Evolutionary conservation across 1,284 basidiomycete genomes (phyloP), one percentile per base, ranked within the genome.

Genomic region (Ceratobasidium sp.): DNA sequence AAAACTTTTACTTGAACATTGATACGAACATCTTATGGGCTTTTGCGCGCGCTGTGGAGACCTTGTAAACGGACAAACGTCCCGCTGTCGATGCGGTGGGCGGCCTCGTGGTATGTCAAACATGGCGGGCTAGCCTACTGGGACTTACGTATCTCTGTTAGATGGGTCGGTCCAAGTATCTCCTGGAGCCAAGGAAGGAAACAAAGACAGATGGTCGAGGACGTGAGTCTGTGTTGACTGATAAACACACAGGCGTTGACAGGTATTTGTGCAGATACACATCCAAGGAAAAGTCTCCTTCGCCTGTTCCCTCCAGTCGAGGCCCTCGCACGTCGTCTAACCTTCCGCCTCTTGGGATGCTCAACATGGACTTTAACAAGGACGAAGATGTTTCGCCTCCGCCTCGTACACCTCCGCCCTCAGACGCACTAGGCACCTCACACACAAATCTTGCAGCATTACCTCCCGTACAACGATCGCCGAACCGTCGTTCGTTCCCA

Each of bases 21-120:
- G 15, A 29, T 34, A 67, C 42, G 31, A 34, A 13, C n/a, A 20
- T 40, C 31, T 10, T 4, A 73, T 73, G 72, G 70, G 60, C 35
- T 73, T 73, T 53, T 73, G 72, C 49, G 45, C 57, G 27, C 56
- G 72, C n/a, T 73, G 72, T 54, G 72, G 72, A 57, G 72, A 73
- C 42, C 72, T 73, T n/a, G 71, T 73, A 29, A 67, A 40, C 27
- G 45, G 57, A 6, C 60, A 69, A 29, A 40, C 71, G 31, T 72
- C 64, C 50, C 64, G 64, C 22, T 67, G 64, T 54, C 34, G 47
- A 20, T 67, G 64, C 29, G 64, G 64, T 42, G 64, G 64, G 8
- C 38, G 52, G 25, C 64, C 64, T 27, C 64, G 64, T 32, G 55
- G 64, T 67, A 67, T 34, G 64, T 45, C 22, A 10, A 38, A 27